Conservation (phyloP, 345 rosid species). For the Rhizophora mangle region DNA sequence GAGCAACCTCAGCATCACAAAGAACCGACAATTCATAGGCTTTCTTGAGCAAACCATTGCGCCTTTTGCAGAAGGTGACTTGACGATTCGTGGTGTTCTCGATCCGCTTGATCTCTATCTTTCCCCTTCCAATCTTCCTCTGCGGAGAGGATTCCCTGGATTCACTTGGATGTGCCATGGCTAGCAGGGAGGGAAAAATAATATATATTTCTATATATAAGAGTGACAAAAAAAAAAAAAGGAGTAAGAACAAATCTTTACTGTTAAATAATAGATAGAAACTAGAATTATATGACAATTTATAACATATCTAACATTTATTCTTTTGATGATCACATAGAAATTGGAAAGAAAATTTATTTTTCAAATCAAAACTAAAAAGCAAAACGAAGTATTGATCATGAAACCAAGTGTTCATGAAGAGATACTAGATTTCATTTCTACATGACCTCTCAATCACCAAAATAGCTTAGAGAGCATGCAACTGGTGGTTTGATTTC, state of each 20-base stretch:
- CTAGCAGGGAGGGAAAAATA: background rate
- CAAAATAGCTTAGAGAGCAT: too few relatives aligned
- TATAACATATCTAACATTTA: background rate
- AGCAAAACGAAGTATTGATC: background rate
- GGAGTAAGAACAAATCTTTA: background rate
- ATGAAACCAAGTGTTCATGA: background rate
- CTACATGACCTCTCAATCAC: too few relatives aligned
- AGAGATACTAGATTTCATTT: background rate
- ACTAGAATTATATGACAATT: too few relatives aligned
- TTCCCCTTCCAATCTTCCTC: constrained; percentile 91
- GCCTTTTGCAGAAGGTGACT: constrained; percentile 95
- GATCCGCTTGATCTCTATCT: constrained; percentile 99
- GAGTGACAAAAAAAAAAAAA: background rate
- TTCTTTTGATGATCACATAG: background rate
- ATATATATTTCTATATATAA: background rate
- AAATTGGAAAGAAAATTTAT: background rate
- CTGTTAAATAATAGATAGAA: too few relatives aligned
- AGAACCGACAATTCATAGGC: constrained; percentile 96
- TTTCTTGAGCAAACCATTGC: constrained; percentile 91
- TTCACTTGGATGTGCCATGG: constrained; percentile 42
- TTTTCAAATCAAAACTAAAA: background rate
- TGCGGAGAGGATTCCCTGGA: constrained; percentile 43
- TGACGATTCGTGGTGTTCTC: constrained; percentile 98
- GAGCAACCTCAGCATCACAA: constrained; percentile 81
- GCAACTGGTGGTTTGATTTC: too few relatives aligned